Evolutionary conservation across 345 rosid species (phyloP).

Genomic region (Brassica juncea): DNA sequence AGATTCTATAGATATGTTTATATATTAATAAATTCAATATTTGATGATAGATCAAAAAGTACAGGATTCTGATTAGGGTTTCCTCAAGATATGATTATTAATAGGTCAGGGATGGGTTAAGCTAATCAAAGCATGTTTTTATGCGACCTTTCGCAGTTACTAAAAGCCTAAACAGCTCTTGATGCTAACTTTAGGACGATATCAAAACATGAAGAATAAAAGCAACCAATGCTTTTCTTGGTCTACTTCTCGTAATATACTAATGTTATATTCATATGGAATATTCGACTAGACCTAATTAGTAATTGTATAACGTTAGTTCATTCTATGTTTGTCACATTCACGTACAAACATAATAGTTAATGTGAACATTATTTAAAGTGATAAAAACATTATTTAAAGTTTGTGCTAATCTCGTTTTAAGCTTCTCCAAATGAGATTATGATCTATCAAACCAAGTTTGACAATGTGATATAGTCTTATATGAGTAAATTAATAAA

Average conservation of each 20-base stretch:
- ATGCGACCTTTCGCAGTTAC: conserved; percentile 30
- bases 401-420: conserved; percentile 24
- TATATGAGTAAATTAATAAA: not conserved
- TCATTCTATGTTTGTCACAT: conserved; percentile 1
- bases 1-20: conserved; percentile 15
- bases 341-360: not conserved
- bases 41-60: conserved; percentile 27
- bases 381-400: not conserved
- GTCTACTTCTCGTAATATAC: not conserved
- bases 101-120: conserved; percentile 20
- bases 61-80: conserved; percentile 34
- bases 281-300: conserved; percentile 28
- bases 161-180: conserved; percentile 37
- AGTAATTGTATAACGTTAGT: not conserved
- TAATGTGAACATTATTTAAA: conserved; percentile 3
- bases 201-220: conserved; percentile 14
- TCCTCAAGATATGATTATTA: conserved; percentile 18
- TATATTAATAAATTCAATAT: not conserved
- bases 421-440: conserved; percentile 1
- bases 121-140: conserved; percentile 4
- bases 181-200: conserved; percentile 24
- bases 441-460: conserved; percentile 20
- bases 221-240: conserved; percentile 25
- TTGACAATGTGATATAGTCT: conserved; percentile 22
- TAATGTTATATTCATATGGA: conserved; percentile 26